These are phyloP conservation scores for Xylaria sp. DNA, from an alignment of 2,329 filamentous ascomycete species.

Conservation along the genomic window DNA sequence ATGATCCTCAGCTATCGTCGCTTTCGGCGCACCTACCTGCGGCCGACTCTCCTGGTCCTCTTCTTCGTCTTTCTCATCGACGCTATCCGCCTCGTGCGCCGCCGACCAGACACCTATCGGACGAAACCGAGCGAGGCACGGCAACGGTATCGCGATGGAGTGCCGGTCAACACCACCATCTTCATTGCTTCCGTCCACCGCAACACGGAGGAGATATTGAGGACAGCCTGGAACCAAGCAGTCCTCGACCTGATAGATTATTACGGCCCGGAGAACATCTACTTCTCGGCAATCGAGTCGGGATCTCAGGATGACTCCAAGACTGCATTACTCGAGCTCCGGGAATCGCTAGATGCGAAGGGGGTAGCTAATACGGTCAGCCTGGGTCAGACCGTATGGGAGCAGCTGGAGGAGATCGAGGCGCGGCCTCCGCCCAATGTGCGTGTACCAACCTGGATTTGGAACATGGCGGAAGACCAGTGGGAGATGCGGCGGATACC, in stretches of 20 bases:
- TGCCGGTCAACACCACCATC: constrained; percentile 47
- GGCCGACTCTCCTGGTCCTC: constrained; percentile 42
- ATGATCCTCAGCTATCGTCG: constrained; percentile 47
- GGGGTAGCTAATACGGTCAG: constrained; percentile 60
- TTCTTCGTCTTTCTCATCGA: constrained; percentile 45
- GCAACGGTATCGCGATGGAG: constrained; percentile 28
- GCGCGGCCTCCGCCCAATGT: constrained; percentile 43
- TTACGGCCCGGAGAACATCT: constrained; percentile 67
- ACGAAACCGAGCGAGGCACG: constrained; percentile 31
- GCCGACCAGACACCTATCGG: constrained; percentile 41
- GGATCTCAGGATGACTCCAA: constrained; percentile 73
- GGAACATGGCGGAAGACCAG: constrained; percentile 53
- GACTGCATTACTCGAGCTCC: constrained; percentile 62
- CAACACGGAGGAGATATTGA: constrained; percentile 67
- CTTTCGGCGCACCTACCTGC: constrained; percentile 44
- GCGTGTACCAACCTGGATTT: constrained; percentile 65
- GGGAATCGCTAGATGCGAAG: constrained; percentile 55
- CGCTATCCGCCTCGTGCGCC: constrained; percentile 39
- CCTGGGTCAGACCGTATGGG: constrained; percentile 58
- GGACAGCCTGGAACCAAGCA: constrained; percentile 63
- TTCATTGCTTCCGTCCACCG: constrained; percentile 73
- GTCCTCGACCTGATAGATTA: constrained; percentile 61
- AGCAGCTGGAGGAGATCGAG: constrained; percentile 63
- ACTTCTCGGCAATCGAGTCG: constrained; percentile 69
- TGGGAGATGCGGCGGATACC: constrained; percentile 69